phyloP scores from a whole-genome alignment of 768 basidiomycete species.

The Lactarius sanguifluus region DNA sequence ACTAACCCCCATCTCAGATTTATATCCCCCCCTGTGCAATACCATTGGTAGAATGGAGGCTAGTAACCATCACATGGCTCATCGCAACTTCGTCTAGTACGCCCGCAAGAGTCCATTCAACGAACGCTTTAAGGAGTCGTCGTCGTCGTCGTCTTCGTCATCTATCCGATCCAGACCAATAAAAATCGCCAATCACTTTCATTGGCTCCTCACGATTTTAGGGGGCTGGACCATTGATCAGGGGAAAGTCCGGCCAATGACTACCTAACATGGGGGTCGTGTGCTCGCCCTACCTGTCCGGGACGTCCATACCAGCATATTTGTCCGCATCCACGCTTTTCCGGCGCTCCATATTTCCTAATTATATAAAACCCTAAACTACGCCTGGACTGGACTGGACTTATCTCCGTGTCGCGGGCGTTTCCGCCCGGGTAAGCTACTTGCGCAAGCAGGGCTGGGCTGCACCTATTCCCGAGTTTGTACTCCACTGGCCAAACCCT shows the following conservation, averaged over 20 bases:
- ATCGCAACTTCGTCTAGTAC: neutral
- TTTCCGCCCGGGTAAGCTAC: conserved; percentile 10
- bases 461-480: conserved; percentile 20
- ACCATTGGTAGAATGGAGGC: conserved; percentile 7
- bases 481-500: conserved; percentile 5
- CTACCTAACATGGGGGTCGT: neutral
- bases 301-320: neutral
- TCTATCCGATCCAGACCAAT: conserved; percentile 18
- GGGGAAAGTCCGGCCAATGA: conserved; percentile 13
- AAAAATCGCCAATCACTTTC: neutral
- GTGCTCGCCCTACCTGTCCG: conserved; percentile 8
- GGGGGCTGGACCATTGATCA: conserved; percentile 15
- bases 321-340: conserved; percentile 2
- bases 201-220: conserved; percentile 3
- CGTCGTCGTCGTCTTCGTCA: conserved; percentile 13
- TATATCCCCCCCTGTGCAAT: neutral
- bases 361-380: conserved; percentile 26
- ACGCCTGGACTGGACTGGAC: conserved; percentile 22
- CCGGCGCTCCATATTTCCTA: conserved; percentile 21
- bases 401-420: conserved; percentile 26
- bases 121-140: neutral
- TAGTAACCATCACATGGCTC: conserved; percentile 13
- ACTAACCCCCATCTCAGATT: conserved; percentile 16
- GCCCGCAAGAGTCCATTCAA: neutral
- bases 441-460: conserved; percentile 19